Evolutionary conservation across 2,329 filamentous ascomycete genomes (phyloP).

Genomic region (Pestalotiopsis sp.): DNA sequence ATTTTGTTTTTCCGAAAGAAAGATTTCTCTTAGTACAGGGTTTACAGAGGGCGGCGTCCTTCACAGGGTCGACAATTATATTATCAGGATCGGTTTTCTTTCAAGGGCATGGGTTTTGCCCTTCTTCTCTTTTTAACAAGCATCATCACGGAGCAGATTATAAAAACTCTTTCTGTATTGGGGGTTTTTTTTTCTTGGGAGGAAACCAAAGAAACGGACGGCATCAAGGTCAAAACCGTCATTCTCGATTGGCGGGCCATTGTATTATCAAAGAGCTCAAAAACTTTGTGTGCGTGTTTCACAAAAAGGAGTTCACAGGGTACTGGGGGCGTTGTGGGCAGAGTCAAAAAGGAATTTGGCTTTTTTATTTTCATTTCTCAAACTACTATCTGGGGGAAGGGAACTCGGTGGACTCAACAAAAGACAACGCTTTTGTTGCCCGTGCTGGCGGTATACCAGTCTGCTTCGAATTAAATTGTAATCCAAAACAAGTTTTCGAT

Average conservation of each 20-base stretch:
- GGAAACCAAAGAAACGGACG: background rate
- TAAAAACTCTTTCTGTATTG: background rate
- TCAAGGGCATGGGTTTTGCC: background rate
- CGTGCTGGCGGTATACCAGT: no score
- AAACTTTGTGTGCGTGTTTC: background rate
- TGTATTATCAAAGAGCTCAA: background rate
- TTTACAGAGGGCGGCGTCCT: background rate
- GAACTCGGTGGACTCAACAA: background rate
- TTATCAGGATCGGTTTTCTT: background rate
- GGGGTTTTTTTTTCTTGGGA: no score
- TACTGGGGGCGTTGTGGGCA: background rate
- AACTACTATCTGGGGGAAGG: no score
- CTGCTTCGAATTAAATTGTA: no score
- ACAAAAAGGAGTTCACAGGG: background rate
- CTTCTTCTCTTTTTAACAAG: background rate
- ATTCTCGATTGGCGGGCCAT: background rate
- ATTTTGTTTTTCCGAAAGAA: background rate
- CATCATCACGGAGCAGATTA: constrained; percentile 5
- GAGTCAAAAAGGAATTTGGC: background rate
- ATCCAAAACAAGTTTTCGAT: no score
- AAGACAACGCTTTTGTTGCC: no score
- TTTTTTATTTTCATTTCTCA: background rate
- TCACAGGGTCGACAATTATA: background rate
- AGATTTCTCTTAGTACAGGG: background rate
- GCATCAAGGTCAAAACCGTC: background rate